Conservation (phyloP, 2,329 filamentous ascomycete species). For the Aaosphaeria arxii region DNA sequence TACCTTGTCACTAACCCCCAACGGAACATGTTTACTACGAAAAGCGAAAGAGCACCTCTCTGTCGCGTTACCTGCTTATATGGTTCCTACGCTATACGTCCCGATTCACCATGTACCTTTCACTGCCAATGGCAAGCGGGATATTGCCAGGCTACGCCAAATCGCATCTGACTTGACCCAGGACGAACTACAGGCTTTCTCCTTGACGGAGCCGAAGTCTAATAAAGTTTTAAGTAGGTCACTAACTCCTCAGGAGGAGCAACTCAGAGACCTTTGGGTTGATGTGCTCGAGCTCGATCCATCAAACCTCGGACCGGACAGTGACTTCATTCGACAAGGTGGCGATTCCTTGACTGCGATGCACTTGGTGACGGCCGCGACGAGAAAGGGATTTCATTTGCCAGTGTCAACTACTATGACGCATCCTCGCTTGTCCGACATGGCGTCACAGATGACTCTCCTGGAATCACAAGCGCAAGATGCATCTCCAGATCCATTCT, state of each 20-base stretch:
- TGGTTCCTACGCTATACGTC: neutral
- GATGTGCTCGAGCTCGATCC: constrained; percentile 1
- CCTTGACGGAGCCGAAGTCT: neutral
- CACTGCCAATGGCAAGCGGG: constrained; percentile 1
- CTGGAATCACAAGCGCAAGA: neutral
- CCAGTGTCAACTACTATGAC: neutral
- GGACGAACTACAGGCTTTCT: neutral
- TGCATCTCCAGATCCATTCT: neutral
- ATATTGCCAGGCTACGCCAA: constrained; percentile 1
- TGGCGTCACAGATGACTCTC: neutral
- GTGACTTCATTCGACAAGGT: constrained; percentile 40
- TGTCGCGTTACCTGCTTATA: neutral
- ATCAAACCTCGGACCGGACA: constrained; percentile 28
- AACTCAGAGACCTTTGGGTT: neutral
- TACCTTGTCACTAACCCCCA: neutral
- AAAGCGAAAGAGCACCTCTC: neutral
- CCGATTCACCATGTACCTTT: neutral
- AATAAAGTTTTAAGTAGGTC: neutral
- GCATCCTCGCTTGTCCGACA: neutral
- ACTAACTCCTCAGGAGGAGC: neutral
- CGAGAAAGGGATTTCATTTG: constrained; percentile 9
- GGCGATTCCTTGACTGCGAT: constrained; percentile 31
- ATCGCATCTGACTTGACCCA: constrained; percentile 18
- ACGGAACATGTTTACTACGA: too few relatives aligned
- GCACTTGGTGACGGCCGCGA: constrained; percentile 3